Percentiles rank a stretch among this genome's conserved stretches.
Evolutionary conservation across 2,329 filamentous ascomycete genomes (phyloP).

Genomic region (Trichoderma harzianum): DNA sequence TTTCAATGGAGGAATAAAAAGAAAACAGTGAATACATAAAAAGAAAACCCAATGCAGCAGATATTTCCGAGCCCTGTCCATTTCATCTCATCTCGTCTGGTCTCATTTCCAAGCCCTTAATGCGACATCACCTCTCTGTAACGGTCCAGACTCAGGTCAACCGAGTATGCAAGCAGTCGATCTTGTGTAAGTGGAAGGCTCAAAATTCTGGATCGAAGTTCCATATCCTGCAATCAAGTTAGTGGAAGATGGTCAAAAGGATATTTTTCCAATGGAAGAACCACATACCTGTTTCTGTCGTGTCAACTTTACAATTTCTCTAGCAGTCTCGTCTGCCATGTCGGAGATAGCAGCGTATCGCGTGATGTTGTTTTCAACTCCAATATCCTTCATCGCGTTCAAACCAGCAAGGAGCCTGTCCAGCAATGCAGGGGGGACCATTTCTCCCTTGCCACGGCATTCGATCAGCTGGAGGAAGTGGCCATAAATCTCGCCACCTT

Average conservation of each 20-base stretch:
- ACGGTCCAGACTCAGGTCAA: conserved; percentile 65
- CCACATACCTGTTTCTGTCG: conserved; percentile 56
- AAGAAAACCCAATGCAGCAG: conserved; percentile 2
- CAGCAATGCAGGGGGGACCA: conserved; percentile 44
- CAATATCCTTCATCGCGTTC: conserved; percentile 50
- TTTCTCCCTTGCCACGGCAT: conserved; percentile 40
- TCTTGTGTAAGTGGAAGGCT: conserved; percentile 69
- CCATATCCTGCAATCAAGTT: conserved; percentile 31
- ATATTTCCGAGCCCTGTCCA: background rate
- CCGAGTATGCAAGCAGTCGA: conserved; percentile 65
- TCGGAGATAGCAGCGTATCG: conserved; percentile 69
- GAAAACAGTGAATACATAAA: background rate
- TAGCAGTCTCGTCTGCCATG: conserved; percentile 72
- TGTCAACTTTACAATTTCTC: conserved; percentile 54
- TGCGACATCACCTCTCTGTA: conserved; percentile 62
- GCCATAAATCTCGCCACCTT: conserved; percentile 76
- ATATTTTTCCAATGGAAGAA: background rate
- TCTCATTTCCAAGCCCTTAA: conserved; percentile 21
- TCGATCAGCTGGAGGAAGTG: conserved; percentile 55
- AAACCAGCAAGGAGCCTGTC: conserved; percentile 57
- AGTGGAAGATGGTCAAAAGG: background rate
- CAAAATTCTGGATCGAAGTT: conserved; percentile 45
- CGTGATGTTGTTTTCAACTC: conserved; percentile 49
- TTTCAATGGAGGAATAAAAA: background rate
- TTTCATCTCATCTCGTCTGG: background rate